phyloP scores from a whole-genome alignment of 306 rosid species.

The Echinosophora koreensis region DNA sequence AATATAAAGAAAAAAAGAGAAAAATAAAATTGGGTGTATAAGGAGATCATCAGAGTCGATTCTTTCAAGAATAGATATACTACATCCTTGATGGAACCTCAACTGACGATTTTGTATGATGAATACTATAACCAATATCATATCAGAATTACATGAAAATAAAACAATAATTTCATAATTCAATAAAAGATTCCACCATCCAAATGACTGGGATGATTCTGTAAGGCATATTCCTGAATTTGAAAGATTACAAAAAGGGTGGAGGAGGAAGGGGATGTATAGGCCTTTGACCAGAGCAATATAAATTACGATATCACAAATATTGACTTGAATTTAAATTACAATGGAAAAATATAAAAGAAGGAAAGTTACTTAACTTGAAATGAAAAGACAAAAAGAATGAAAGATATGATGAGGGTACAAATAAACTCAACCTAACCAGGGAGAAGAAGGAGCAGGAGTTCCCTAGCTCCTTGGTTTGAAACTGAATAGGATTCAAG shows the following conservation, averaged over 20 bases:
- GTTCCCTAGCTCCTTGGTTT: conserved; percentile 42
- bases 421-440: conserved; percentile 35
- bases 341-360: not conserved
- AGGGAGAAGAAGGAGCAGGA: conserved; percentile 41
- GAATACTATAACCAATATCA: not conserved
- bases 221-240: not conserved
- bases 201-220: not conserved
- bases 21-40: not conserved
- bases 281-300: conserved; percentile 1
- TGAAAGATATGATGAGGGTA: conserved; percentile 1
- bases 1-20: not conserved
- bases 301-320: conserved; percentile 16
- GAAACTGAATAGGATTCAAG: conserved; percentile 36
- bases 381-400: conserved; percentile 14
- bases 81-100: conserved; percentile 16
- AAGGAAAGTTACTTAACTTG: not conserved
- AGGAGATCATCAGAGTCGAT: not conserved
- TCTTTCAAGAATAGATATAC: conserved; percentile 1
- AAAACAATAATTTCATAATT: conserved; percentile 22
- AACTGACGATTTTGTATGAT: not conserved
- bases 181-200: not conserved
- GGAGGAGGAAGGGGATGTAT: not conserved
- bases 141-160: conserved; percentile 27
- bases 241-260: not conserved
- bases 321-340: not conserved